phyloP scores from a whole-genome alignment of 2,329 filamentous ascomycete genomes.

The Pseudogymnoascus sp. region DNA sequence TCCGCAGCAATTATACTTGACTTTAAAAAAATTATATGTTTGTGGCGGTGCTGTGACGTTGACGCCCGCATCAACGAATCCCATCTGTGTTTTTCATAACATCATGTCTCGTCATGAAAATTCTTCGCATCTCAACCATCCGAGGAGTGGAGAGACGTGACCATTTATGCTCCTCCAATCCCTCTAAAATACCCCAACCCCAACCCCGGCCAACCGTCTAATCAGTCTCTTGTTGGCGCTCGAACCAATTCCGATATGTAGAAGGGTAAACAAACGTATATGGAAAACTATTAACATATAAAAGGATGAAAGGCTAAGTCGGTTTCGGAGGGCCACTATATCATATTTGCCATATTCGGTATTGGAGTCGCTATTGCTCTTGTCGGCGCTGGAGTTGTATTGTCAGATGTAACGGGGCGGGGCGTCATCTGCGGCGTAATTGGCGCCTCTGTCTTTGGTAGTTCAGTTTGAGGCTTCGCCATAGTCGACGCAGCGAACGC shows the following conservation, averaged over 20 bases:
- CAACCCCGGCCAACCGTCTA: not conserved
- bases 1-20: not conserved
- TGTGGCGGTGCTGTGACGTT: not conserved
- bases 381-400: conserved; percentile 29
- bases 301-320: not conserved
- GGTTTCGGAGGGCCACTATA: not conserved
- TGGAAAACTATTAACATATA: conserved; percentile 6
- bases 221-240: not conserved
- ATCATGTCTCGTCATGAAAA: not conserved
- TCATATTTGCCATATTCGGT: conserved; percentile 2
- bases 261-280: not conserved
- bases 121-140: not conserved
- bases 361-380: not conserved
- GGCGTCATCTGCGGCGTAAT: conserved; percentile 41
- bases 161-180: not conserved
- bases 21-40: conserved; percentile 2
- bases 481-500: conserved; percentile 32
- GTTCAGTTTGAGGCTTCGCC: conserved; percentile 33
- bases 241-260: not conserved
- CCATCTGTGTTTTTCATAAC: not conserved
- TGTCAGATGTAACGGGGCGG: conserved; percentile 29
- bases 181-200: not conserved
- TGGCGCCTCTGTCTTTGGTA: conserved; percentile 36
- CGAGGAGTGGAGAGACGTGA: not conserved
- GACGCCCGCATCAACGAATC: conserved; percentile 3